Conservation (phyloP, 345 rosid genomes). For the Viola odorata region DNA sequence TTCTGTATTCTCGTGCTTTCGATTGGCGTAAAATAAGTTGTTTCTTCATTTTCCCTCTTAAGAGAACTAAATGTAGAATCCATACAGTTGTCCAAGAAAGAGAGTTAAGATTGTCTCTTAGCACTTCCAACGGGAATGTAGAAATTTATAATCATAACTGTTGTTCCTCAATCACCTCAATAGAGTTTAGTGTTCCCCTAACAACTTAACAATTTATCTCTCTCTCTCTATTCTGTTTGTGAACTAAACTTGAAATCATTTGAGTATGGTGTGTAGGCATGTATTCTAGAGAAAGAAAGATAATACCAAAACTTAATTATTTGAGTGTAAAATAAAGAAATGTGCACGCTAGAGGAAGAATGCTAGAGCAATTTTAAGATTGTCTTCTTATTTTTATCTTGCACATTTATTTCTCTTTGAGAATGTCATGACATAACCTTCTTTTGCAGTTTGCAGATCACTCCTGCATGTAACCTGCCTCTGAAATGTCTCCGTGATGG, state of each 20-base stretch:
- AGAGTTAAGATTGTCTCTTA: neutral
- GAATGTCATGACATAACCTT: neutral
- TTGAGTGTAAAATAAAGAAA: no score
- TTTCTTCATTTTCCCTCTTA: neutral
- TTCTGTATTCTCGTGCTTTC: no score
- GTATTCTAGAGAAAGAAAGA: no score
- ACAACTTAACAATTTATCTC: neutral
- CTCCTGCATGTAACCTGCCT: conserved; percentile 99
- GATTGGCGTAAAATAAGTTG: neutral
- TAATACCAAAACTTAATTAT: no score
- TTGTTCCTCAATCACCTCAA: neutral
- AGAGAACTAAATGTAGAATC: no score
- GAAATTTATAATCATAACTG: neutral
- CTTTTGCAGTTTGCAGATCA: conserved; percentile 87
- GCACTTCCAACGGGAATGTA: neutral
- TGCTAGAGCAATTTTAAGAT: no score
- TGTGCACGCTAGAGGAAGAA: no score
- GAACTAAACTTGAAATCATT: neutral
- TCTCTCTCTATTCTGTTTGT: neutral
- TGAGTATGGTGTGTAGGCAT: no score
- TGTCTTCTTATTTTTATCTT: neutral
- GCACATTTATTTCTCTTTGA: neutral
- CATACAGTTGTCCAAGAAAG: no score
- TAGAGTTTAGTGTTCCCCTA: neutral
- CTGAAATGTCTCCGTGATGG: conserved; percentile 83